Conservation (phyloP, 2,329 filamentous ascomycete genomes). For the Cladosporium sp. region DNA sequence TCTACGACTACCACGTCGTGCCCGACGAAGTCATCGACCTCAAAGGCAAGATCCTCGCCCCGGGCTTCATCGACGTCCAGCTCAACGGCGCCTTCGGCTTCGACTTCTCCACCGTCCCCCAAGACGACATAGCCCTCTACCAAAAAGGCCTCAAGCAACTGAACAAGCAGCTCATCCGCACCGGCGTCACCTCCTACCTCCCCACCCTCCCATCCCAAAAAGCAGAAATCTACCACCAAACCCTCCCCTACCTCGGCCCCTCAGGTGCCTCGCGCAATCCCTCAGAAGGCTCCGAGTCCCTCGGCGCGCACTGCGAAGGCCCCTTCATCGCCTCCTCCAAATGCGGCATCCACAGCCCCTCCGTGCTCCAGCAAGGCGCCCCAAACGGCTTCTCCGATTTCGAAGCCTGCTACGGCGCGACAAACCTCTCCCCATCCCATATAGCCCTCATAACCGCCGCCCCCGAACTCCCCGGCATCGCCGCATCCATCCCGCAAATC, state of each 20-base stretch:
- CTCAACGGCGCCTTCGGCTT: slow-evolving; percentile 92
- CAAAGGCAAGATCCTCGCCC: slow-evolving; percentile 76
- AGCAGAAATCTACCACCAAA: slow-evolving; percentile 78
- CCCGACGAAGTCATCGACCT: slow-evolving; percentile 79
- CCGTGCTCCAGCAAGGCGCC: slow-evolving; percentile 66
- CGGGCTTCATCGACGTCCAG: slow-evolving; percentile 87
- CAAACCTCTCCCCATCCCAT: slow-evolving; percentile 58
- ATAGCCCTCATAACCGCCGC: slow-evolving; percentile 85
- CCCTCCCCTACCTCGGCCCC: slow-evolving; percentile 75
- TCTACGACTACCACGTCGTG: slow-evolving; percentile 66
- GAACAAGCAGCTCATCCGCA: slow-evolving; percentile 70
- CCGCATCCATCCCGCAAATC: slow-evolving; percentile 66
- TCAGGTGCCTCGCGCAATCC: slow-evolving; percentile 62
- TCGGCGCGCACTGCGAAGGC: slow-evolving; percentile 88
- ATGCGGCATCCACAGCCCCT: slow-evolving; percentile 80
- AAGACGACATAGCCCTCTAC: slow-evolving; percentile 61
- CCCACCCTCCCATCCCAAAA: slow-evolving; percentile 82
- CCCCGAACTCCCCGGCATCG: slow-evolving; percentile 69
- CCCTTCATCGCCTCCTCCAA: slow-evolving; percentile 82
- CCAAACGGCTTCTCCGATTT: slow-evolving; percentile 64
- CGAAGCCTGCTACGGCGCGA: slow-evolving; percentile 68
- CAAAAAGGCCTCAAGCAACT: slow-evolving; percentile 69
- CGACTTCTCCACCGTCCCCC: slow-evolving; percentile 79
- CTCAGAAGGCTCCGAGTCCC: slow-evolving; percentile 74
- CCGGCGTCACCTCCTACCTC: slow-evolving; percentile 84